Evolutionary conservation across 2,329 filamentous ascomycete genomes (phyloP).

Genomic region (Aspergillus neotritici): DNA sequence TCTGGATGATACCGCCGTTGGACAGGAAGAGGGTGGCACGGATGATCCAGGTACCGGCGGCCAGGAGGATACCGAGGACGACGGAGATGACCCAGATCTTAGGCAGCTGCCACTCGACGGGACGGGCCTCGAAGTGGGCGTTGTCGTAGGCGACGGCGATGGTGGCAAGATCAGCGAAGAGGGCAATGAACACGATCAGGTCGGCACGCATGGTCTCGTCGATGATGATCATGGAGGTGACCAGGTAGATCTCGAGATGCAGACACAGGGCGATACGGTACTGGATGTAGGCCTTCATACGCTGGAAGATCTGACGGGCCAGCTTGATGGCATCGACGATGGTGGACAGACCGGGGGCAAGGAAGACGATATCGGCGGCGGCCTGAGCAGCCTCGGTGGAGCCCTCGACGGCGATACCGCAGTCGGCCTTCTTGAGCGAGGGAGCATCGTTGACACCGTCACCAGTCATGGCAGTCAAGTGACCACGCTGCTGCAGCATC

Average conservation of each 20-base stretch:
- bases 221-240: constrained; percentile 73
- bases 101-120: constrained; percentile 73
- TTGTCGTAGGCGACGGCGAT: constrained; percentile 76
- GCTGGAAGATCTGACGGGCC: constrained; percentile 69
- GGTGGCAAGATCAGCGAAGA: constrained; percentile 74
- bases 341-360: constrained; percentile 64
- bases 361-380: constrained; percentile 68
- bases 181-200: constrained; percentile 71
- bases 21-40: constrained; percentile 64
- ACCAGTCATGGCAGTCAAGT: constrained; percentile 70
- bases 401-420: constrained; percentile 68
- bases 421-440: constrained; percentile 68
- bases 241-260: constrained; percentile 70
- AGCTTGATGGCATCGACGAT: constrained; percentile 70
- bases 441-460: constrained; percentile 71
- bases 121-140: constrained; percentile 67
- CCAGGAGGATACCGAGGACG: constrained; percentile 60
- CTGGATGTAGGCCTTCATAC: constrained; percentile 72
- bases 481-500: constrained; percentile 68
- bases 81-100: constrained; percentile 70
- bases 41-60: constrained; percentile 66
- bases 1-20: constrained; percentile 67
- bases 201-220: constrained; percentile 68
- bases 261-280: constrained; percentile 71
- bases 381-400: constrained; percentile 67